A percentile compares a stretch with the other conserved stretches of the same genome.
Conservation (phyloP, 2,329 filamentous ascomycete species). For the Pseudocercospora eumusae region DNA sequence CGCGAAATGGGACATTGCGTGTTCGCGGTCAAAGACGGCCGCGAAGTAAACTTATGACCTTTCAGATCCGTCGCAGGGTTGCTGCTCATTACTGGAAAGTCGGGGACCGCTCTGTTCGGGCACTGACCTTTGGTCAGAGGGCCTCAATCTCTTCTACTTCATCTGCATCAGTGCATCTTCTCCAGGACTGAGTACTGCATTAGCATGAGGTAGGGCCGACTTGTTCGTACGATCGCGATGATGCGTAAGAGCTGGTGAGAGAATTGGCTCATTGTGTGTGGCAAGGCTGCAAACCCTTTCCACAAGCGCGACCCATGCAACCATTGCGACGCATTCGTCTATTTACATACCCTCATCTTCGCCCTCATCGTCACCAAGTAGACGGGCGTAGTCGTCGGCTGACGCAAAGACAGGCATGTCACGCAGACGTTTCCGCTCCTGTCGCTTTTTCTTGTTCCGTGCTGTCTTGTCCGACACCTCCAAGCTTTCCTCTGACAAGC, state of each 20-base stretch:
- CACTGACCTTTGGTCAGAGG: background rate
- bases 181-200: background rate
- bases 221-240: background rate
- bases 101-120: background rate
- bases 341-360: background rate
- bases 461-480: constrained; percentile 45
- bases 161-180: background rate
- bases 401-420: constrained; percentile 89
- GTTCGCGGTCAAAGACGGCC: background rate
- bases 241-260: background rate
- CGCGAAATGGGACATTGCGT: background rate
- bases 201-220: background rate
- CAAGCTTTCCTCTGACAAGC: constrained; percentile 53
- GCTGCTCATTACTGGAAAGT: background rate
- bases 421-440: constrained; percentile 82
- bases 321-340: background rate
- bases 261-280: background rate
- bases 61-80: background rate
- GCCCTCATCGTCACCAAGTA: constrained; percentile 37
- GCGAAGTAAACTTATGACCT: background rate
- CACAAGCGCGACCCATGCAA: background rate
- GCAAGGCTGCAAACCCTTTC: background rate
- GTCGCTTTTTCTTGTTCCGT: constrained; percentile 50
- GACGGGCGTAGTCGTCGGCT: constrained; percentile 86
- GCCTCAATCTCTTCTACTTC: background rate